Evolutionary conservation across 495 filamentous ascomycete genomes (phyloP).

Genomic region (Penicillium taxi): DNA sequence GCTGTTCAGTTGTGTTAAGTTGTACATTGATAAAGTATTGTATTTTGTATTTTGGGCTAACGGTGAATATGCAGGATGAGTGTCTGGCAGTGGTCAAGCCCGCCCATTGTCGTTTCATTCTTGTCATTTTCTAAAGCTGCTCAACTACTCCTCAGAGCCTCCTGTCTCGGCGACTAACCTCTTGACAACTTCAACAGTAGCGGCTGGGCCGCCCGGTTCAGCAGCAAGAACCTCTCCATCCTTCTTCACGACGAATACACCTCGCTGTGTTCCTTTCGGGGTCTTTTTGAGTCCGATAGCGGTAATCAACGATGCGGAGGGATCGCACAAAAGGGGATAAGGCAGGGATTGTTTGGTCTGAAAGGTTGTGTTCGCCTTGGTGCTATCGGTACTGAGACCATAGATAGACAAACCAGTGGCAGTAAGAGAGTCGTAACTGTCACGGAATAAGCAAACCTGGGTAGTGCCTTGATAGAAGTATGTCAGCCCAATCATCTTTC

Average conservation of each 20-base stretch:
- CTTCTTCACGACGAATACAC: conserved; percentile 84
- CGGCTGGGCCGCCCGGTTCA: conserved; percentile 40
- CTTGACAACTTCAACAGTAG: conserved; percentile 41
- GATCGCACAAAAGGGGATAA: conserved; percentile 83
- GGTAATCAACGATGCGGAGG: conserved; percentile 57
- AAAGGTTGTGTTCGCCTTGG: conserved; percentile 87
- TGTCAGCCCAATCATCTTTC: no score
- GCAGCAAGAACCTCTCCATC: conserved; percentile 37
- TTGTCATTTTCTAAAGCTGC: no score
- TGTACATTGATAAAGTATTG: no score
- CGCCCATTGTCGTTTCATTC: no score
- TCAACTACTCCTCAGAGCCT: conserved; percentile 5
- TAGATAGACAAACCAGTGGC: conserved; percentile 77
- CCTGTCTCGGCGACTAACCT: conserved; percentile 20
- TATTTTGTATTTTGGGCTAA: no score
- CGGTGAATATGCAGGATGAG: no score
- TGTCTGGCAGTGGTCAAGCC: no score
- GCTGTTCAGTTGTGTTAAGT: no score
- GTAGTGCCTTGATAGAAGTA: conserved; percentile 60
- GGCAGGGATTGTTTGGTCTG: conserved; percentile 80
- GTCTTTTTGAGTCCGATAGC: conserved; percentile 71
- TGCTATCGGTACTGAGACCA: conserved; percentile 77
- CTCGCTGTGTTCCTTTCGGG: conserved; percentile 68
- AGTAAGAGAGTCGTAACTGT: conserved; percentile 67
- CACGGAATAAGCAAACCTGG: conserved; percentile 89